A percentile compares a stretch with the other conserved stretches of the same genome.
Conservation (phyloP, 2,329 filamentous ascomycete species). For the Blastomyces silverae region DNA sequence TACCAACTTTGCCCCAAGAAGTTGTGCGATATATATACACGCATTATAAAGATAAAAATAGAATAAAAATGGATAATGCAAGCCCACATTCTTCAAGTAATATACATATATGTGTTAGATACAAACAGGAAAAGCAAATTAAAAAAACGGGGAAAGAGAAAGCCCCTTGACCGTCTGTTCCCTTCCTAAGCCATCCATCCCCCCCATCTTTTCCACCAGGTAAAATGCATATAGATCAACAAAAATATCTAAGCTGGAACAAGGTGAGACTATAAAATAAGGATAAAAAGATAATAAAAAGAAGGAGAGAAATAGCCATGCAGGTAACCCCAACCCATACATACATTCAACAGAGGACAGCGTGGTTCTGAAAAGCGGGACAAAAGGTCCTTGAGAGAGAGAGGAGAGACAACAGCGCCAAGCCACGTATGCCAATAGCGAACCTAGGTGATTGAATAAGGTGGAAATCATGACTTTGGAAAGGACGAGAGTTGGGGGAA, state of each 20-base stretch:
- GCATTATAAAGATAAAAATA: neutral
- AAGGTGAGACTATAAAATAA: neutral
- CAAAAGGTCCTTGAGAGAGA: constrained; percentile 5
- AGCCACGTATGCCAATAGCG: neutral
- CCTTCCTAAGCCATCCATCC: neutral
- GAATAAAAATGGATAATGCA: neutral
- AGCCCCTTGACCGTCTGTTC: neutral
- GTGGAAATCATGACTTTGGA: neutral
- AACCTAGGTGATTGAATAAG: neutral
- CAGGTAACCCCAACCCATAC: neutral
- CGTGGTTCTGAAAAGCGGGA: neutral
- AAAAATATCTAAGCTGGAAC: constrained; percentile 4
- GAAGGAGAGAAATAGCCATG: neutral
- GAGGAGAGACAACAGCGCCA: neutral
- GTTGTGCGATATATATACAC: neutral
- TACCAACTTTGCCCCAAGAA: no score
- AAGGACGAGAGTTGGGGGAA: neutral
- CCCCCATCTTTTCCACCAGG: neutral
- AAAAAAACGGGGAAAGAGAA: neutral
- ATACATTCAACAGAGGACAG: no score
- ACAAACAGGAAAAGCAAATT: neutral
- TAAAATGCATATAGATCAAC: neutral
- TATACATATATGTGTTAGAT: neutral
- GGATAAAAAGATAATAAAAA: neutral
- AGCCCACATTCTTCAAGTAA: neutral